phyloP scores from a whole-genome alignment of 331 rosid species.

The Erythrophleum ivorense region DNA sequence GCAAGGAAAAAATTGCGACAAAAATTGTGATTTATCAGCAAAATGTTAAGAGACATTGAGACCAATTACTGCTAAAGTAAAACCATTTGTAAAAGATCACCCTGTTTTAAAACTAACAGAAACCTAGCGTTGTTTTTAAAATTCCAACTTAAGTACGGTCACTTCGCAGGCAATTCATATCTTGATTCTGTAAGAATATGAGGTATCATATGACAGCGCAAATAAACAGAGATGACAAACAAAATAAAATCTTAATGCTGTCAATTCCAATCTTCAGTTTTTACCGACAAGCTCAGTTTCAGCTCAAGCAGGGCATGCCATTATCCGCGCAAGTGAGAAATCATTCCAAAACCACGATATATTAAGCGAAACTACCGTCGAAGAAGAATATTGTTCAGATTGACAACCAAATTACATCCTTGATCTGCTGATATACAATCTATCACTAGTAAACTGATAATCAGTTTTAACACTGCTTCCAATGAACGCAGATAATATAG shows the following conservation, averaged over 20 bases:
- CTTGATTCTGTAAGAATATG: slow-evolving; percentile 5
- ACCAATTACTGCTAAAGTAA: neutral
- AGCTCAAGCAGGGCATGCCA: neutral
- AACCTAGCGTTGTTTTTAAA: neutral
- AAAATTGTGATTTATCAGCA: slow-evolving; percentile 1
- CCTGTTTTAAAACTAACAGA: neutral
- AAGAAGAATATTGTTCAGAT: slow-evolving; percentile 8
- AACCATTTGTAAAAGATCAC: slow-evolving; percentile 10
- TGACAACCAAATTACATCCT: slow-evolving; percentile 27
- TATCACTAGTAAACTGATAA: neutral
- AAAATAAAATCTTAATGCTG: neutral
- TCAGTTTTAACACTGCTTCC: slow-evolving; percentile 2
- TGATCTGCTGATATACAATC: slow-evolving; percentile 15
- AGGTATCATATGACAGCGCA: neutral
- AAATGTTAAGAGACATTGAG: slow-evolving; percentile 18
- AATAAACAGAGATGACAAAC: neutral
- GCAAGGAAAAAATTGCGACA: neutral
- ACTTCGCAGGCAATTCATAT: slow-evolving; percentile 12
- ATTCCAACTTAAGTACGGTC: slow-evolving; percentile 2
- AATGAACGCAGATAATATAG: slow-evolving; percentile 5
- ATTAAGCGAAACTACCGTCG: neutral
- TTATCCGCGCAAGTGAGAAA: neutral
- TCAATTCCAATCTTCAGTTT: neutral
- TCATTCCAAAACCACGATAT: slow-evolving; percentile 4
- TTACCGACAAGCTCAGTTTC: slow-evolving; percentile 5